These are phyloP conservation scores for Aureobasidium sp. DNA, from an alignment of 2,329 filamentous ascomycete species.

Conservation along the genomic window DNA sequence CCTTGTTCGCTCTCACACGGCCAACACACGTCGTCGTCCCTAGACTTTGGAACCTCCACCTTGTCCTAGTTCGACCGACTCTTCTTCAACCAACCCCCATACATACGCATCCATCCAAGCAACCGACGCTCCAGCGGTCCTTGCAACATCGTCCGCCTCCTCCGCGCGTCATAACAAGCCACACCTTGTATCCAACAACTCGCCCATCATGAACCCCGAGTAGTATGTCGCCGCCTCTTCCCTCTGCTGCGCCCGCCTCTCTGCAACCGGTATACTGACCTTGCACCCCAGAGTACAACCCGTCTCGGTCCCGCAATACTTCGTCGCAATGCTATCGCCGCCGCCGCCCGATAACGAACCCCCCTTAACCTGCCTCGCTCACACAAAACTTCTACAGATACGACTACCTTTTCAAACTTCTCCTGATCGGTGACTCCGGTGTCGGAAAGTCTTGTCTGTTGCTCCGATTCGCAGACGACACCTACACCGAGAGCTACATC, in stretches of 20 bases:
- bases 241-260: conserved; percentile 8
- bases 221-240: conserved; percentile 54
- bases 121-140: background rate
- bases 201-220: conserved; percentile 77
- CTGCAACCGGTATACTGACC: background rate
- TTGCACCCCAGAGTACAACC: background rate
- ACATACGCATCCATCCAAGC: background rate
- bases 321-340: background rate
- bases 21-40: conserved; percentile 4
- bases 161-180: conserved; percentile 11
- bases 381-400: conserved; percentile 56
- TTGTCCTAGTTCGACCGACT: background rate
- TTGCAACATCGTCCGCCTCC: background rate
- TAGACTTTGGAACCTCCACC: background rate
- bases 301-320: background rate
- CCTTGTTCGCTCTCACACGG: conserved; percentile 9
- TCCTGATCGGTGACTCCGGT: conserved; percentile 99
- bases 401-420: conserved; percentile 99
- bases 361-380: conserved; percentile 5
- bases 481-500: conserved; percentile 99
- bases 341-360: conserved; percentile 5
- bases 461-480: conserved; percentile 95
- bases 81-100: background rate
- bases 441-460: conserved; percentile 99
- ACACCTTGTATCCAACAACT: background rate